A percentile compares a stretch with the other conserved stretches of the same genome.
Conservation (phyloP, 176 grass and related monocot genomes). For the Elaeis guineensis region DNA sequence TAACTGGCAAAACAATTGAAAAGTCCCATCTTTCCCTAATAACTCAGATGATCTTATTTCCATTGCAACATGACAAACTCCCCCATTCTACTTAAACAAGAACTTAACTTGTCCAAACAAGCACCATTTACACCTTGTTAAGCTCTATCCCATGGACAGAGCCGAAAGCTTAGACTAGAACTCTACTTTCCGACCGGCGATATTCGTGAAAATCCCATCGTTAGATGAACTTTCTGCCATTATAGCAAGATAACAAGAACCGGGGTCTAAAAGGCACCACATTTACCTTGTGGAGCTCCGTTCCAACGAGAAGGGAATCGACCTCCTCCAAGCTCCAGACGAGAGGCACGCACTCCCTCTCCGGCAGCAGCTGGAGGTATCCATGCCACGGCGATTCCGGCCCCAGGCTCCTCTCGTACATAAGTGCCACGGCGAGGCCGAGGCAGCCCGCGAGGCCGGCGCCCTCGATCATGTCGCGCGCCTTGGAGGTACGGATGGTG, state of each 20-base stretch:
- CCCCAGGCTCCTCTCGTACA: conserved; percentile 68
- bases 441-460: conserved; percentile 48
- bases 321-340: conserved; percentile 66
- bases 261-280: neutral
- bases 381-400: conserved; percentile 42
- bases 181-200: too few relatives aligned
- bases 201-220: too few relatives aligned
- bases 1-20: too few relatives aligned
- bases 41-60: too few relatives aligned
- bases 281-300: conserved; percentile 77
- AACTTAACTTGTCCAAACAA: too few relatives aligned
- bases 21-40: too few relatives aligned
- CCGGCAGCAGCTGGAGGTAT: conserved; percentile 69
- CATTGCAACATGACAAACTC: too few relatives aligned
- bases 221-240: too few relatives aligned
- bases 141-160: too few relatives aligned
- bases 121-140: too few relatives aligned
- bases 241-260: neutral
- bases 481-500: conserved; percentile 48
- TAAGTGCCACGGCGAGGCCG: conserved; percentile 57
- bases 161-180: too few relatives aligned
- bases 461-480: conserved; percentile 39
- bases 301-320: conserved; percentile 51
- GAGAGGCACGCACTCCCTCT: conserved; percentile 65
- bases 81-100: too few relatives aligned